These are phyloP conservation scores for Carex scoparia DNA, from an alignment of 176 grass and related monocot genomes.

Conservation along the genomic window DNA sequence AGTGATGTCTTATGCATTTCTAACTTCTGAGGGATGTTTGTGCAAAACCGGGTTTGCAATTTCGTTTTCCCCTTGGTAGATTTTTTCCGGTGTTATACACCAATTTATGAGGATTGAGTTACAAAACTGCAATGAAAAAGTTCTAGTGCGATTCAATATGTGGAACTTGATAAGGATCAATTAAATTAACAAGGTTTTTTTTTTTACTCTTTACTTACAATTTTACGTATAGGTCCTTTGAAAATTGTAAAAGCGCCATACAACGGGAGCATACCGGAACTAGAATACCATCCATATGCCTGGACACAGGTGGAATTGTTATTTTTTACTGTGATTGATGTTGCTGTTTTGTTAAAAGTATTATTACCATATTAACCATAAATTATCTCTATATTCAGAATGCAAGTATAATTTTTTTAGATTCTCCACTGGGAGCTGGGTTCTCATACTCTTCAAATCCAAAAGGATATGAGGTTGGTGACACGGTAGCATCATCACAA, in stretches of 20 bases:
- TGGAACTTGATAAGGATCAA: not conserved
- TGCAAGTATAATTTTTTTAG: conserved; percentile 53
- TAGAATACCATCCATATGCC: conserved; percentile 38
- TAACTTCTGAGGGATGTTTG: not conserved
- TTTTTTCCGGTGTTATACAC: not conserved
- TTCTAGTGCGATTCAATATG: too few species aligned
- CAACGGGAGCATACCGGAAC: conserved; percentile 31
- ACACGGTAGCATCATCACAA: conserved; percentile 22
- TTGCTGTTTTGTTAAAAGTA: not conserved
- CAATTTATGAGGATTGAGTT: too few species aligned
- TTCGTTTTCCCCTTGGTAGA: not conserved
- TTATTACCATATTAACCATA: not conserved
- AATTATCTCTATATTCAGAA: conserved; percentile 23
- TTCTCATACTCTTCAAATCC: conserved; percentile 47
- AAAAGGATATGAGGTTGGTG: conserved; percentile 56
- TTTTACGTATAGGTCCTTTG: conserved; percentile 33
- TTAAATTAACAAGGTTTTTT: not conserved
- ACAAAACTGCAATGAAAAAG: too few species aligned
- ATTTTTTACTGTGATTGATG: not conserved
- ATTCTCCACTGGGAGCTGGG: conserved; percentile 61
- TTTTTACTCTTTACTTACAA: not conserved
- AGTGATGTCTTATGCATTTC: not conserved
- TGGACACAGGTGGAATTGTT: conserved; percentile 42
- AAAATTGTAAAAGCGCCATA: conserved; percentile 38
- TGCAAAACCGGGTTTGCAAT: not conserved